Conservation (phyloP, 2,329 filamentous ascomycete genomes). For the Fusarium sp. region DNA sequence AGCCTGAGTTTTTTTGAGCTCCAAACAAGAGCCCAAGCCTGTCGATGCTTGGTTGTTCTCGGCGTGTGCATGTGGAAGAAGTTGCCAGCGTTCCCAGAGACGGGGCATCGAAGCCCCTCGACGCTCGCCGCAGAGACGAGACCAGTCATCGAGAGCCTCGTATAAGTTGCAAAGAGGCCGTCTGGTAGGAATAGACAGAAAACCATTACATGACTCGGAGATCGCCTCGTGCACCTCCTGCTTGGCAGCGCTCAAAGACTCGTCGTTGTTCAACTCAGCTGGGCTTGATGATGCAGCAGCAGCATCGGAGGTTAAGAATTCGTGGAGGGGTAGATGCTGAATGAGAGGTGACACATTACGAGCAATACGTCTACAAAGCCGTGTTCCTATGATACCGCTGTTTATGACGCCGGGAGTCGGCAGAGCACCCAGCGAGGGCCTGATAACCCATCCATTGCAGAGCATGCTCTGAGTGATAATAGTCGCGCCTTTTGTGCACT, state of each 20-base stretch:
- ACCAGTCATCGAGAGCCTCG: slow-evolving; percentile 5
- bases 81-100: slow-evolving; percentile 6
- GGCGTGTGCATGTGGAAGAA: neutral
- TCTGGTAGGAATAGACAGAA: neutral
- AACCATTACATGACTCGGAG: neutral
- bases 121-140: slow-evolving; percentile 3
- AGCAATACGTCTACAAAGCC: neutral
- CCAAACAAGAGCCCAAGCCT: neutral
- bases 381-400: neutral
- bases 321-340: neutral
- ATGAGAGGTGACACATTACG: slow-evolving; percentile 2
- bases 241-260: neutral
- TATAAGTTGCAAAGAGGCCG: slow-evolving; percentile 1
- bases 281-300: neutral
- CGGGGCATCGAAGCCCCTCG: neutral
- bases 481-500: neutral
- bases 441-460: slow-evolving; percentile 13
- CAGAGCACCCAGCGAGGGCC: neutral
- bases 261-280: neutral
- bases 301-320: neutral
- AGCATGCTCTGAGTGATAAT: slow-evolving; percentile 11
- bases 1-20: slow-evolving; percentile 1
- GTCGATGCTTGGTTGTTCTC: neutral
- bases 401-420: neutral
- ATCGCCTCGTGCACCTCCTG: neutral